Base-by-base conservation (phyloP, 768 basidiomycete species). In the Agaricus sinodeliciosus region DNA sequence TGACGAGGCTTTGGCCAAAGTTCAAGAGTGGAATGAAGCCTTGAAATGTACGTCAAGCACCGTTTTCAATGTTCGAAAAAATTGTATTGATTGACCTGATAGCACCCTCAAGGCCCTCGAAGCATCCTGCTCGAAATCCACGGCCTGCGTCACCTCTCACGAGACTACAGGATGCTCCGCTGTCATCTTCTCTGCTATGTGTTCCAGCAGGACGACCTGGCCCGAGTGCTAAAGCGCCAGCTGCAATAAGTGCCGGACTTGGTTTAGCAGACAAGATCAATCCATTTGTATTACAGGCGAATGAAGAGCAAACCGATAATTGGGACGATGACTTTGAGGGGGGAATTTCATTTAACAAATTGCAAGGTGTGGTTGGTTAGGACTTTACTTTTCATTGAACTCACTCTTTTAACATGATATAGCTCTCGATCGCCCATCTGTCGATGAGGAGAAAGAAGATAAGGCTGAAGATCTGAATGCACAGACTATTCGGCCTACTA, bases 311-410 rank as follows among this genome's bases (percentile, higher is more conserved):
- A 64, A 88, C 85, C 1, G 94, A 96, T 64, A 95, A 94, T 58
- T 99, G 96, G 96, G 96, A 99, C 62, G 91, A 94, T 58, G 96
- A 99, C 63, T 99, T 99, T 58, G 92, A 94, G 64, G 92, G 91
- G 58, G 92, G 87, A 1, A 93, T 94, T 31, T 92, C 91, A 0
- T 80, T 90, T 49, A 82, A 85, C 7, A 95, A 94, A 67, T 66
- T 94, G 27, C 87, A 87, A 72, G 84, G 78, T 78, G 34, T 16
- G 63, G 3, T 58, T 2, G 1, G 8, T 41, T 54, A 2, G 13
- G 35, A 41, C 8, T 34, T 13, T 25, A 27, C 18, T 60, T 51
- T 5, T 3, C 22, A 22, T 31, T 37, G 19, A 51, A 27, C 41
- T 55, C 0, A 15, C 55, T 19, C 57, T 31, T 31, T 2, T 31